A percentile compares a stretch with the other conserved stretches of the same genome.
Conservation (phyloP, 371 early-diverging fungal genomes). For the Rhizopus microsporus region DNA sequence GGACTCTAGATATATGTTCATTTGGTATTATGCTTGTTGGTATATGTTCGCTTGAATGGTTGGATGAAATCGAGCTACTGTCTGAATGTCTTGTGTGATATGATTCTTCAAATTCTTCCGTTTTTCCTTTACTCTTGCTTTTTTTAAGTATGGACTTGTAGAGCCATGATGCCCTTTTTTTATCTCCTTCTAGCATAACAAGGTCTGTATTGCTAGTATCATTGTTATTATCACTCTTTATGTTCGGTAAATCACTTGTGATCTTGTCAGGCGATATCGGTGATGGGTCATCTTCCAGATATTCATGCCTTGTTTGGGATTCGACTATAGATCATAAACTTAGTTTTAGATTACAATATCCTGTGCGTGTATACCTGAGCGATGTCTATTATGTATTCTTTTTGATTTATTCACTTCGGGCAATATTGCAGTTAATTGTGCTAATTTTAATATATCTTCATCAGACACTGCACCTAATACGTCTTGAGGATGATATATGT, state of each 20-base stretch:
- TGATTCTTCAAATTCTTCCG: neutral
- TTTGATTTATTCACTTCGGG: slow-evolving; percentile 21
- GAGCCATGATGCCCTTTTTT: slow-evolving; percentile 13
- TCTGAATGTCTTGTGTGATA: neutral
- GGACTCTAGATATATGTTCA: neutral
- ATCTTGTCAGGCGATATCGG: neutral
- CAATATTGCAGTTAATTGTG: slow-evolving; percentile 32
- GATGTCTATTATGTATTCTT: slow-evolving; percentile 6
- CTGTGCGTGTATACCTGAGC: neutral
- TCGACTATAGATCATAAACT: neutral
- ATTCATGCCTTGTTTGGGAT: neutral
- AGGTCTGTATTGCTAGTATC: neutral
- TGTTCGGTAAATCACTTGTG: neutral
- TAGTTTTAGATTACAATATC: neutral
- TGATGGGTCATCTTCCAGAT: neutral
- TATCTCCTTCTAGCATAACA: neutral
- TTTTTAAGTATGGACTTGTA: slow-evolving; percentile 19
- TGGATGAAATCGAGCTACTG: slow-evolving; percentile 3
- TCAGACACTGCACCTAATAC: slow-evolving; percentile 42
- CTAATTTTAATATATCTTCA: slow-evolving; percentile 44
- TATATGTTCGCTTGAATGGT: slow-evolving; percentile 1
- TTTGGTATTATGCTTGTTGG: neutral
- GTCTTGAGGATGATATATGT: slow-evolving; percentile 12
- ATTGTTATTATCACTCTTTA: neutral
- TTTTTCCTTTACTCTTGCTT: neutral